phyloP scores from a whole-genome alignment of 202 grass and related monocot species.

The Panicum hallii region DNA sequence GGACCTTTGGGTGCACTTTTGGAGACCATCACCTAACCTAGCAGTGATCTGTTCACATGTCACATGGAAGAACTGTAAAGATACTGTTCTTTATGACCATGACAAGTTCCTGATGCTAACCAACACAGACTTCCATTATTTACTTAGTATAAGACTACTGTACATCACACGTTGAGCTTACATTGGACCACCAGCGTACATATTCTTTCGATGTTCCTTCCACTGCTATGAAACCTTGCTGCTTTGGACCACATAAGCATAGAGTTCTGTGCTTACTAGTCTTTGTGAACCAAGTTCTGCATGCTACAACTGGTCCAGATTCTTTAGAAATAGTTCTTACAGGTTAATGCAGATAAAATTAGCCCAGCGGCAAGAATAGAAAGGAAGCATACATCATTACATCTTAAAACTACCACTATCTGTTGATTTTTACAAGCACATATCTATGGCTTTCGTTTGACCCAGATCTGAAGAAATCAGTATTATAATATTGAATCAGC shows the following conservation, averaged over 20 bases:
- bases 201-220: slow-evolving; percentile 35
- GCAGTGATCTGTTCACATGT: slow-evolving; percentile 50
- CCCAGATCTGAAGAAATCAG: slow-evolving; percentile 5
- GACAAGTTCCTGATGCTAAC: slow-evolving; percentile 33
- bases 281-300: slow-evolving; percentile 19
- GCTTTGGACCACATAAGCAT: slow-evolving; percentile 45
- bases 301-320: slow-evolving; percentile 36
- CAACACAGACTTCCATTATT: slow-evolving; percentile 27
- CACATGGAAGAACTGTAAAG: slow-evolving; percentile 53
- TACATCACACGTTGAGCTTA: slow-evolving; percentile 21
- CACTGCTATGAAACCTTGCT: slow-evolving; percentile 40
- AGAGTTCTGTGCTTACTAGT: slow-evolving; percentile 5
- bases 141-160: slow-evolving; percentile 52
- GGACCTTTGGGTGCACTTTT: slow-evolving; percentile 45
- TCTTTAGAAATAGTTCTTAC: slow-evolving; percentile 32
- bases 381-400: slow-evolving; percentile 17
- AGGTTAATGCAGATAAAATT: slow-evolving; percentile 12
- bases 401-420: background rate
- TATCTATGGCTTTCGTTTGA: background rate
- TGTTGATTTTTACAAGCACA: slow-evolving; percentile 12
- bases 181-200: slow-evolving; percentile 52
- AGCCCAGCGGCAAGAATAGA: slow-evolving; percentile 11
- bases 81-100: slow-evolving; percentile 54
- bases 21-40: slow-evolving; percentile 57
- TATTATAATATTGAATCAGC: slow-evolving; percentile 1